Percentiles rank a stretch among this genome's conserved stretches.
Conservation (phyloP, 441 rosid genomes). For the Gossypium schwendimanii region DNA sequence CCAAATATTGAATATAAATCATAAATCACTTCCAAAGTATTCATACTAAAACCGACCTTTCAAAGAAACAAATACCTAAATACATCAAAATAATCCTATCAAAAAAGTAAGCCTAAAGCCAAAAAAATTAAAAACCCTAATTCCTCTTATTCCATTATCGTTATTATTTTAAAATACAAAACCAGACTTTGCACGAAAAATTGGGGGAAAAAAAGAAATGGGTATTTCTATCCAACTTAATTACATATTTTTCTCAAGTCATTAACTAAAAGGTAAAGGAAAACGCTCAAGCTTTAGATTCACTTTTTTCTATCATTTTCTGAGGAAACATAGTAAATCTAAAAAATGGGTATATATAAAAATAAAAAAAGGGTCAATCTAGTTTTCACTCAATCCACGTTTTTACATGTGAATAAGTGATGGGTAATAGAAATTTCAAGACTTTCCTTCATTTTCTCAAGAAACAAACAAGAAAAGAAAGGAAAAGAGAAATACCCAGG, state of each 20-base stretch:
- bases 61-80: not conserved
- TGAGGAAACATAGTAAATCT: not conserved
- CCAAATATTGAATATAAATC: conserved; percentile 19
- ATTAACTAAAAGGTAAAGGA: not conserved
- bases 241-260: not conserved
- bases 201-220: not conserved
- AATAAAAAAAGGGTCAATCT: not conserved
- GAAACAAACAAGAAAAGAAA: not conserved
- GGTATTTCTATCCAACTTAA: not conserved
- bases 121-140: not conserved
- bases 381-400: not conserved
- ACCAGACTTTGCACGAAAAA: not conserved
- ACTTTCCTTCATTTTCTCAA: not conserved
- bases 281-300: not conserved
- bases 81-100: not conserved
- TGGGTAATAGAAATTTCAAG: not conserved
- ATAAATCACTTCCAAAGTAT: not conserved
- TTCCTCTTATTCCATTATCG: not conserved
- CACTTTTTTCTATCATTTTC: not conserved
- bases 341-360: not conserved
- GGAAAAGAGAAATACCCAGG: not conserved
- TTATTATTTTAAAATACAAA: not conserved
- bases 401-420: not conserved
- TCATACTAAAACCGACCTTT: not conserved
- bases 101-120: not conserved